Evolutionary conservation across 495 filamentous ascomycete genomes (phyloP), one percentile per base, ranked within the genome.

Genomic region (Xylaria scruposa): DNA sequence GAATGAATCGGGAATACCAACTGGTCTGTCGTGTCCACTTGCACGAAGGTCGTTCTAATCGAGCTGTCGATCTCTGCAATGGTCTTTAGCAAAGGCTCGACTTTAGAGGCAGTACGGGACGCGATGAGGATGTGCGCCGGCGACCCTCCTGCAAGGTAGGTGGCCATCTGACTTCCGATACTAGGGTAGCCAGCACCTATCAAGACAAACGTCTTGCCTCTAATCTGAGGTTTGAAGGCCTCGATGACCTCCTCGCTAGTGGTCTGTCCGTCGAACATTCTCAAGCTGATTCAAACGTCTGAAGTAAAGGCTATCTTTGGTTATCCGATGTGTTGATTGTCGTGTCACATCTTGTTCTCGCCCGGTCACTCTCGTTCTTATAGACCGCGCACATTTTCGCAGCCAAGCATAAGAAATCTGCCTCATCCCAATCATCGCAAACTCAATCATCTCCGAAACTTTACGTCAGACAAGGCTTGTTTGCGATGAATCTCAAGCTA

Each of bases 101-200:
- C 72, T 60, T 84, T 84, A 15, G 74, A 59, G 24, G 74, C 75
- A 6, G 83, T 81, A 26, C 80, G 80, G 46, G 82, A 84, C 3
- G 83, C 78, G 67, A 85, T 82, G 72, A 88, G 81, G 54, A 88
- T 74, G 2, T 76, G 66, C 12, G 79, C 78, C 5, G 87, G 84
- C 1, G 79, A 75, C 71, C 77, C 82, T 40, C 78, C 72, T 15
- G 84, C 81, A 8, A 88, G 80, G 15, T 83, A 78, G 38, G 80
- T 73, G 46, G 84, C 84, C 15, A 85, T 86, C 53, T 78, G 77
- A 40, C 78, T 81, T 24, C 87, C 87, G 38, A 90, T 79, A 13
- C 83, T 81, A 12, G 79, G 77, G 0, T 81, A 77, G 24, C 81
- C 83, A 6, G 84, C 79, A 36, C 88, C 88, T 49, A 86, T 89